These are phyloP conservation scores for Pichia occidentalis DNA, from an alignment of 805 yeast genomes.

Conservation along the genomic window DNA sequence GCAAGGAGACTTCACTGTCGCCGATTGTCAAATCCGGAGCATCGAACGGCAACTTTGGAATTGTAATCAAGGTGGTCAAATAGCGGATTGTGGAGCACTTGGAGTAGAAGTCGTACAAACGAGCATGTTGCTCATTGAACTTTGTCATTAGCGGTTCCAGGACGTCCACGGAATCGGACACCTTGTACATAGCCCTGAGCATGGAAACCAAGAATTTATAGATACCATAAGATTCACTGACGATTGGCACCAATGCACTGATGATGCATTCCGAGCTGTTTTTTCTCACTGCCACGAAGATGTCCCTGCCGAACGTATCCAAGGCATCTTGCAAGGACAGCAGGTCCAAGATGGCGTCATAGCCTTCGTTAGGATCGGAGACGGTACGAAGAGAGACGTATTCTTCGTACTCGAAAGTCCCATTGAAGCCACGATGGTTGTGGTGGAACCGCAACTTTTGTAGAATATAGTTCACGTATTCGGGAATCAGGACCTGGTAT, in stretches of 20 bases:
- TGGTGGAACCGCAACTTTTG: constrained; percentile 78
- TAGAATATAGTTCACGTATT: constrained; percentile 64
- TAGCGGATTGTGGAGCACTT: constrained; percentile 83
- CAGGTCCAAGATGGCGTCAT: constrained; percentile 78
- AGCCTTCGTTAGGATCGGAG: constrained; percentile 93
- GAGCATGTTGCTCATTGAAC: constrained; percentile 61
- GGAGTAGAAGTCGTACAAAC: constrained; percentile 76
- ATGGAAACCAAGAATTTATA: constrained; percentile 83
- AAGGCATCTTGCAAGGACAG: constrained; percentile 81
- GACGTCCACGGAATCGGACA: constrained; percentile 69
- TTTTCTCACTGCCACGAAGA: constrained; percentile 57
- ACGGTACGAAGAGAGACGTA: constrained; percentile 82
- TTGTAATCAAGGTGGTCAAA: constrained; percentile 70
- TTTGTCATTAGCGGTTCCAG: constrained; percentile 67
- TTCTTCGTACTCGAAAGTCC: constrained; percentile 94
- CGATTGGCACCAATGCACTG: constrained; percentile 82
- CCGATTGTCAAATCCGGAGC: constrained; percentile 52
- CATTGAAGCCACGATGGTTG: constrained; percentile 83
- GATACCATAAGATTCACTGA: constrained; percentile 88
- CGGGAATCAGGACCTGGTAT: constrained; percentile 69
- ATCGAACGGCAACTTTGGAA: constrained; percentile 57
- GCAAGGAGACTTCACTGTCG: constrained; percentile 37
- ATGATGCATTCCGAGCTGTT: constrained; percentile 67
- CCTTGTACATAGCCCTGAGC: constrained; percentile 79
- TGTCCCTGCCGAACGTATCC: constrained; percentile 67